A percentile compares a stretch with the other conserved stretches of the same genome.
phyloP scores from a whole-genome alignment of 805 yeast species.

The Barnettozyma sp. region DNA sequence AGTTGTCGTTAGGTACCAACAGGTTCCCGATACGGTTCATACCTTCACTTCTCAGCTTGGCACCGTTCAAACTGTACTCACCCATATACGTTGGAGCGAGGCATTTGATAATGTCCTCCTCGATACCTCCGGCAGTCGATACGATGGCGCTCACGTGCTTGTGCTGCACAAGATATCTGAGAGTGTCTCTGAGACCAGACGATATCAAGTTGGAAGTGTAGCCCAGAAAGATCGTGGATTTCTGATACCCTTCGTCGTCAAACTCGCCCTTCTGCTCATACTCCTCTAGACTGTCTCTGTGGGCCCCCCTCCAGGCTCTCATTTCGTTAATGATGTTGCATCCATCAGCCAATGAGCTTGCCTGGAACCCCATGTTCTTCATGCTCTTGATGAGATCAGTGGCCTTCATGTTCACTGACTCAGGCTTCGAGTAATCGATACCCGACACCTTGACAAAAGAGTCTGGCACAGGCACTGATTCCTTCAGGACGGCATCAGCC shows the following conservation, averaged over 20 bases:
- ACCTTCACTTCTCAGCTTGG: conserved; percentile 83
- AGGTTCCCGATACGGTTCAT: conserved; percentile 97
- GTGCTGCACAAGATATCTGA: conserved; percentile 84
- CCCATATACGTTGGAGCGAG: conserved; percentile 95
- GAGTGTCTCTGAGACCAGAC: conserved; percentile 87
- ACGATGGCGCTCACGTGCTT: conserved; percentile 93
- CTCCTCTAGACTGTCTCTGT: conserved; percentile 58
- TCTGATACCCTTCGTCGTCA: conserved; percentile 72
- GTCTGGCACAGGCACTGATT: conserved; percentile 65
- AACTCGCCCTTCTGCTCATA: conserved; percentile 68
- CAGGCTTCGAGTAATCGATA: conserved; percentile 78
- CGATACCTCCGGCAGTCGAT: conserved; percentile 97
- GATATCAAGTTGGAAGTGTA: conserved; percentile 94
- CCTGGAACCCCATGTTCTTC: conserved; percentile 98
- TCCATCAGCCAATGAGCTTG: conserved; percentile 75
- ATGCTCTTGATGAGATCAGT: conserved; percentile 70
- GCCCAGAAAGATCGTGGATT: conserved; percentile 89
- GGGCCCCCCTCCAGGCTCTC: conserved; percentile 90
- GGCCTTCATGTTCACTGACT: conserved; percentile 73
- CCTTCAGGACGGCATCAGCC: conserved; percentile 82
- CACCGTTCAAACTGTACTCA: conserved; percentile 78
- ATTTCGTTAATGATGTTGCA: conserved; percentile 89
- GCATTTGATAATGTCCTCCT: conserved; percentile 94
- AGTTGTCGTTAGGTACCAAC: conserved; percentile 95
- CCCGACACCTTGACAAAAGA: conserved; percentile 83